Evolutionary conservation across 2,329 filamentous ascomycete species (phyloP), one percentile per base, ranked within the genome.

Genomic region (Trichoderma sp.): DNA sequence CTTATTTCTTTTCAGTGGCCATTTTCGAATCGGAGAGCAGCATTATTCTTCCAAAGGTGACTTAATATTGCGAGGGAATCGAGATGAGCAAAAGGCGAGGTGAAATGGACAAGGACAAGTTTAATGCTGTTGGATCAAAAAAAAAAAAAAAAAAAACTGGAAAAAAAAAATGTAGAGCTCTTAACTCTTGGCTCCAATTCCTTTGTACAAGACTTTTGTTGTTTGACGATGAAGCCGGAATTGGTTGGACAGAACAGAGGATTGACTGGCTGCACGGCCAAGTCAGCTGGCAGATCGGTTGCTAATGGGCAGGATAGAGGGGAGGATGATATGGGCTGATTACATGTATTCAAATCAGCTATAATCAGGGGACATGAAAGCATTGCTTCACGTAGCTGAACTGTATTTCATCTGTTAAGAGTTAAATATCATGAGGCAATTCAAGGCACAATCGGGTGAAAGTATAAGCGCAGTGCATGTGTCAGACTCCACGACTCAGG

Each of bases 381-480:
- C 59, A 69, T 69, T 66, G 56, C 63, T 71, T 70, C 59, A 24
- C 63, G 68, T 58, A 67, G 69, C 67, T 71, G 68, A 63, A 63
- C 52, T 68, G 55, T 64, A 54, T 65, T 69, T 60, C 68, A 59
- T 69, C 65, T 69, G 68, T 65, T 24, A 69, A 69, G 54, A 56
- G 60, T 64, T 66, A 56, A 59, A 65, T 59, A 64, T 52, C 43
- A 65, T 54, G 51, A 65, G 37, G 21, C 30, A 37, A 66, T 68
- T 68, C 65, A 60, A 18, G 43, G 30, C 16, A 32, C 2, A 32
- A 32, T 66, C 64, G 64, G 64, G 32, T 66, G 64, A 66, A 66
- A 66, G 64, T 51, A 66, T 66, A 66, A 59, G 54, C 64, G 59
- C 10, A 58, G 30, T 13, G 11, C 30, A 18, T 21, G 54, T 24